A percentile compares a stretch with the other conserved stretches of the same genome.
phyloP scores from a whole-genome alignment of 495 filamentous ascomycete genomes.

The Aspergillus mulundensis region DNA sequence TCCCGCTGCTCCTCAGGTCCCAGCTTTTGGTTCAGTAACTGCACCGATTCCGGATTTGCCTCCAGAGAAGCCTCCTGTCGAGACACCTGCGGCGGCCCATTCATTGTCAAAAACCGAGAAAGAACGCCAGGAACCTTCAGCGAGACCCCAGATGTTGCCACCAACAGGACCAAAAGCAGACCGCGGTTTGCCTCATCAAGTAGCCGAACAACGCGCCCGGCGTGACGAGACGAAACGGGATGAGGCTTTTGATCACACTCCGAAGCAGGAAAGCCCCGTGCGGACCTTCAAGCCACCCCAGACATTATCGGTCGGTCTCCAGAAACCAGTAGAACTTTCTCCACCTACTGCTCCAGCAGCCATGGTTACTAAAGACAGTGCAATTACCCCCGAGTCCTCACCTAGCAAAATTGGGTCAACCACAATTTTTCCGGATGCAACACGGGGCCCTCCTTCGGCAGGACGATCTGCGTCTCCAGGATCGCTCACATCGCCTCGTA shows the following conservation, averaged over 20 bases:
- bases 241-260: constrained; percentile 8
- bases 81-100: constrained; percentile 37
- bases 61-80: constrained; percentile 31
- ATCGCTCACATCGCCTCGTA: constrained; percentile 43
- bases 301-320: constrained; percentile 12
- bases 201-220: constrained; percentile 21
- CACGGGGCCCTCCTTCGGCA: constrained; percentile 27
- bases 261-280: constrained; percentile 16
- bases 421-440: constrained; percentile 25
- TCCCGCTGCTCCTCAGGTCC: constrained; percentile 75
- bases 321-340: constrained; percentile 29
- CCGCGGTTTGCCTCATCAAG: constrained; percentile 20
- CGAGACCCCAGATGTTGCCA: constrained; percentile 26
- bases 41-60: constrained; percentile 28
- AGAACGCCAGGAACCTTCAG: constrained; percentile 20
- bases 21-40: constrained; percentile 67
- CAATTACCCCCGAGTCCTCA: constrained; percentile 18
- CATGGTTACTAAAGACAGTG: constrained; percentile 30
- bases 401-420: constrained; percentile 21
- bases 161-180: constrained; percentile 43
- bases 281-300: constrained; percentile 19
- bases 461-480: constrained; percentile 31
- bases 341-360: constrained; percentile 43
- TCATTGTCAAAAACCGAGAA: constrained; percentile 31
- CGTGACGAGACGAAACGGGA: constrained; percentile 22